Evolutionary conservation across 1,284 basidiomycete genomes (phyloP), one percentile per base, ranked within the genome.

Genomic region (Cutaneotrichosporon arboriforme): DNA sequence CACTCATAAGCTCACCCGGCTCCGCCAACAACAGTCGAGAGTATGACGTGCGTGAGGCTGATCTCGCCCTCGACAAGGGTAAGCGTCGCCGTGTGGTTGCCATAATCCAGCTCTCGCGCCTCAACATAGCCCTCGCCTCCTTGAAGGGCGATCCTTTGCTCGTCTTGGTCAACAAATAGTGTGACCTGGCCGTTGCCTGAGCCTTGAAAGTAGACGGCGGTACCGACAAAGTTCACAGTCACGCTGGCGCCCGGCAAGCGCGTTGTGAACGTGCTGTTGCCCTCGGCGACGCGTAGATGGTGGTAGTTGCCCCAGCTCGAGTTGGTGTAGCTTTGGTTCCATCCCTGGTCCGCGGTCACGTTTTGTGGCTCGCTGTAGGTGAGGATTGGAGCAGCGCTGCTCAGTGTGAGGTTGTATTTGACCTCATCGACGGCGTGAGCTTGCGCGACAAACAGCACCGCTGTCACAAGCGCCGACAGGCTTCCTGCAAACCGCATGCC

Each of bases 141-240:
- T 7, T 37, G 4, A 14, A 37, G 17, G 8, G 39, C 39, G 20
- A 18, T 12, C 10, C 4, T 26, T 3, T 13, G 10, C 21, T 49
- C 47, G 13, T 35, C 10, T 3, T 31, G 33, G 20, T 49, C 47
- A 2, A 49, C 15, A 2, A 3, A 10, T 14, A 46, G 17, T 3
- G 12, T 18, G 8, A 49, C 23, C 1, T 39, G 3, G 2, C 40
- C 47, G n/a, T 23, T 4, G 18, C 39, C 47, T 8, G 10, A 15
- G 26, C 52, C 52, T 23, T 44, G 37, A 33, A 54, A 49, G 18
- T 22, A 48, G 4, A 40, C 38, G 4, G 34, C 52, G 2, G 46
- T 46, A 5, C 52, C 52, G 17, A 46, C 37, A 22, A 49, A 54
- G 17, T 20, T 13, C 10, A 49, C 36, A 3, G 7, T 34, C n/a